Base-by-base conservation (phyloP, 768 basidiomycete genomes). In the Boletus huronensis region DNA sequence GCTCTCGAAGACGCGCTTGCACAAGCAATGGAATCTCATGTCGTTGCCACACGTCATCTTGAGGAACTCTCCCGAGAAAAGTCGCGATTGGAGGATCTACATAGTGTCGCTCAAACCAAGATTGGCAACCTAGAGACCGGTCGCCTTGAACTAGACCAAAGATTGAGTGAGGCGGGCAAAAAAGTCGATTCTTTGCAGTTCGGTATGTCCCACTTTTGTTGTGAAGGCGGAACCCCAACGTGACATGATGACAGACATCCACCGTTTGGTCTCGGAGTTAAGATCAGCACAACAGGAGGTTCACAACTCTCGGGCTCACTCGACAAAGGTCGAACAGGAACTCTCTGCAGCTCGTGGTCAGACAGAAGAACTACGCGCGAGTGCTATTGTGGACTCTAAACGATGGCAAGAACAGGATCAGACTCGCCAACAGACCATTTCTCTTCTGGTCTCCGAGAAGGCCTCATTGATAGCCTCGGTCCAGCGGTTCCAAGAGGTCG, bases 371-470 rank as follows among this genome's bases (percentile, higher is more conserved):
- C 28, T 66, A 31, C 57, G 59, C 5, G 40, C 55, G 17, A 60
- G 44, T 35, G 64, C 62, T 34, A 5, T 49, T 2, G 52, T 21
- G 3, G 50, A 57, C 35, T 58, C 59, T 7, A 47, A 45, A 40
- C 64, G 50, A 32, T 64, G 67, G 50, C 67, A 68, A 17, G 65
- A 69, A 13, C 68, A 69, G 36, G 68, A 77, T 42, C 76, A 80
- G 59, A 85, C 79, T 61, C 85, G 87, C 60, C 83, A 82, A 55
- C 84, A 84, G 61, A 88, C 87, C 0, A 89, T 94, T 53, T 77
- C 85, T 43, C 67, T 88, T n/a, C 76, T 94, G 14, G 88, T 92
- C 19, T 78, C 83, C 3, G 88, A 90, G 63, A 89, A 88, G 68
- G 78, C 82, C 7, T 75, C 79, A 19, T 74, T 90, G 34, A 72